phyloP scores from a whole-genome alignment of 805 yeast species.

The Lachancea kluyveri region DNA sequence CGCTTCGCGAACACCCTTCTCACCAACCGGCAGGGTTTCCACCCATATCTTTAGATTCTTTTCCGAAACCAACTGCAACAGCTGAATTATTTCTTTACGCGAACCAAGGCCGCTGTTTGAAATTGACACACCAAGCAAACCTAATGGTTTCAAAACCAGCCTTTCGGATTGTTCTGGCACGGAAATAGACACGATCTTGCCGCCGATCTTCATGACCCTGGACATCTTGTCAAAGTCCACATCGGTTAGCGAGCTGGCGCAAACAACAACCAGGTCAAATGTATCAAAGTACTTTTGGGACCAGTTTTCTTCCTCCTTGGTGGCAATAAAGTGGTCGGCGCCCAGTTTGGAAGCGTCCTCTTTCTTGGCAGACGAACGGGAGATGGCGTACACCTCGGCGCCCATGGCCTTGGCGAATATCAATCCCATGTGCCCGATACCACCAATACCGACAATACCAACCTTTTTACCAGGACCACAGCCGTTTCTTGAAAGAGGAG shows the following conservation, averaged over 20 bases:
- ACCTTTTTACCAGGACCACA: constrained; percentile 45
- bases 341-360: constrained; percentile 45
- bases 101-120: constrained; percentile 38
- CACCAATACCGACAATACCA: constrained; percentile 53
- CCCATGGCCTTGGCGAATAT: constrained; percentile 55
- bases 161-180: constrained; percentile 16
- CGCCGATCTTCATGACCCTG: constrained; percentile 26
- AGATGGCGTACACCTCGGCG: constrained; percentile 52
- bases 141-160: constrained; percentile 12
- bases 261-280: constrained; percentile 43
- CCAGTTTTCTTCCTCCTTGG: constrained; percentile 44
- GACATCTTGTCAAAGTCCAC: constrained; percentile 33
- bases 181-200: constrained; percentile 31
- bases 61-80: constrained; percentile 44
- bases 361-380: constrained; percentile 44
- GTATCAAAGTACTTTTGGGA: constrained; percentile 24
- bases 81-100: constrained; percentile 38
- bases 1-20: constrained; percentile 37
- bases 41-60: constrained; percentile 45
- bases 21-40: constrained; percentile 44
- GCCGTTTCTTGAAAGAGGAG: constrained; percentile 53
- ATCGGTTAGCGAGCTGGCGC: constrained; percentile 39
- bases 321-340: constrained; percentile 49
- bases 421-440: constrained; percentile 51
- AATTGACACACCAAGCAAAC: constrained; percentile 20